Evolutionary conservation across 78 protist species (phyloP).

Genomic region (Isochrysis galbana): DNA sequence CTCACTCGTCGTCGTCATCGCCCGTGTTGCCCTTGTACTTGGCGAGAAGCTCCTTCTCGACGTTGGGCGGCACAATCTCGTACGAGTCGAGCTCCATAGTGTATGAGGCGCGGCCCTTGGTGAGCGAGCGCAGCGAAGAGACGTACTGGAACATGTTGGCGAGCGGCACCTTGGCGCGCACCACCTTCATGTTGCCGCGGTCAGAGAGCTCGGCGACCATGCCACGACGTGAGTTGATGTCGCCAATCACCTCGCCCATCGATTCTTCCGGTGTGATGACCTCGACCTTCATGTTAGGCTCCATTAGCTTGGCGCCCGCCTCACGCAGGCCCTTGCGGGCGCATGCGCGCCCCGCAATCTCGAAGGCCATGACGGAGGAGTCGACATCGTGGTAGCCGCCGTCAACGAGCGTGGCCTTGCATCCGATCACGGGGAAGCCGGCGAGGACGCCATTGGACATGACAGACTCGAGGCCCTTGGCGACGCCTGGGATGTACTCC

Average conservation of each 20-base stretch:
- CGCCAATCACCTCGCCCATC: constrained; percentile 60
- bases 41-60: constrained; percentile 48
- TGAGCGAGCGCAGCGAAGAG: constrained; percentile 41
- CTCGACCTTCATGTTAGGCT: constrained; percentile 59
- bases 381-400: constrained; percentile 51
- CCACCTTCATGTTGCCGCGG: constrained; percentile 38
- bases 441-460: constrained; percentile 17
- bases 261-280: constrained; percentile 48
- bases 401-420: constrained; percentile 41
- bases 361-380: constrained; percentile 45
- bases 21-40: constrained; percentile 24
- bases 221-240: constrained; percentile 40
- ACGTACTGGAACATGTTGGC: constrained; percentile 61
- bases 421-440: constrained; percentile 41
- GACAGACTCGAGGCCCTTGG: constrained; percentile 20
- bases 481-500: constrained; percentile 50
- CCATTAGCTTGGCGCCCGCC: constrained; percentile 43
- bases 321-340: constrained; percentile 37
- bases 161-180: constrained; percentile 44
- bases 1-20: constrained; percentile 42
- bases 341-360: constrained; percentile 43
- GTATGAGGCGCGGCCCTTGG: constrained; percentile 58
- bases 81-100: constrained; percentile 41
- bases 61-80: constrained; percentile 48
- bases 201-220: constrained; percentile 34